Evolutionary conservation across 2,329 filamentous ascomycete genomes (phyloP).

Genomic region (Cytospora chrysosperma): DNA sequence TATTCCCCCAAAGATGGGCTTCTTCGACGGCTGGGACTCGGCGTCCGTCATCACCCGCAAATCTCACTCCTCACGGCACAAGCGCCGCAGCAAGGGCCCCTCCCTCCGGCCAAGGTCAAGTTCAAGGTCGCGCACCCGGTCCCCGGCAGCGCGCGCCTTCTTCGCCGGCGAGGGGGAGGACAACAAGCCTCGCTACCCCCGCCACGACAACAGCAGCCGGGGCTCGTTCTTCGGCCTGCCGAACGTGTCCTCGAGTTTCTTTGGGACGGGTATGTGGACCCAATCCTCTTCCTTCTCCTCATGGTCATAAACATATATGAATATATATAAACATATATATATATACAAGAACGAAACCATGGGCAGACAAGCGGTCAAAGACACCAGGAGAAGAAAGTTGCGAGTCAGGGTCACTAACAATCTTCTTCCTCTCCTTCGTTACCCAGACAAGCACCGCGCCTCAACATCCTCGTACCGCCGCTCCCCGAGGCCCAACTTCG

Average conservation of each 20-base stretch:
- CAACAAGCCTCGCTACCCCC: slow-evolving; percentile 30
- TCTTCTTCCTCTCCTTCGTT: slow-evolving; percentile 41
- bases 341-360: not conserved
- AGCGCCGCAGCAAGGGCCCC: slow-evolving; percentile 30
- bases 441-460: slow-evolving; percentile 29
- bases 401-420: not conserved
- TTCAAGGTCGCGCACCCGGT: slow-evolving; percentile 40
- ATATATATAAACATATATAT: too few species aligned
- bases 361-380: not conserved
- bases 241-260: slow-evolving; percentile 46
- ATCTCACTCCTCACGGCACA: slow-evolving; percentile 27
- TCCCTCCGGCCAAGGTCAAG: slow-evolving; percentile 30
- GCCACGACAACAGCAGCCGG: slow-evolving; percentile 42
- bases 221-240: slow-evolving; percentile 49
- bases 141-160: slow-evolving; percentile 39
- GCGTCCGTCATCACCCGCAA: slow-evolving; percentile 33
- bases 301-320: slow-evolving; percentile 7
- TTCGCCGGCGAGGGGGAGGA: slow-evolving; percentile 41
- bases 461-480: slow-evolving; percentile 69
- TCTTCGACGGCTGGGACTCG: slow-evolving; percentile 34
- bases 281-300: slow-evolving; percentile 27
- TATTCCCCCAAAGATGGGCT: slow-evolving; percentile 30
- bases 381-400: not conserved
- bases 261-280: slow-evolving; percentile 42
- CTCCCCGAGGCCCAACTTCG: slow-evolving; percentile 76